Evolutionary conservation across 805 yeast genomes (phyloP).

Genomic region (Candida gorgasii): DNA sequence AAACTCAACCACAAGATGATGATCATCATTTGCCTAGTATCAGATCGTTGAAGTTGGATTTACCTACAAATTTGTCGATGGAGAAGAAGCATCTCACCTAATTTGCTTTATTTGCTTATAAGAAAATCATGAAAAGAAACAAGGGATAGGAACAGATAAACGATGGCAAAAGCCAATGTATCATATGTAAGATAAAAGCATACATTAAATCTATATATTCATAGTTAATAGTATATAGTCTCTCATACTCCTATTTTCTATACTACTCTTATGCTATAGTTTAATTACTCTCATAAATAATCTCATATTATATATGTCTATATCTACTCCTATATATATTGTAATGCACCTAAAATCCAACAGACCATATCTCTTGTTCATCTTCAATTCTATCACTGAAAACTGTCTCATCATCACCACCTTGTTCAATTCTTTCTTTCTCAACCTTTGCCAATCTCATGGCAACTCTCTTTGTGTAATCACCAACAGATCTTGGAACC

Average conservation of each 20-base stretch:
- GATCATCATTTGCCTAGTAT: conserved; percentile 44
- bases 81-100: no score
- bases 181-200: conserved; percentile 9
- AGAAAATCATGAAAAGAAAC: no score
- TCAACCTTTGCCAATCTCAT: conserved; percentile 81
- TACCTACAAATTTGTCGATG: conserved; percentile 44
- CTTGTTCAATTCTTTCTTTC: conserved; percentile 83
- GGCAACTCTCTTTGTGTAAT: conserved; percentile 91
- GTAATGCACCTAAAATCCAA: conserved; percentile 42
- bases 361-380: conserved; percentile 84
- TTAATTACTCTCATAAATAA: no score
- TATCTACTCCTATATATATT: conserved; percentile 4
- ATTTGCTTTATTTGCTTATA: no score
- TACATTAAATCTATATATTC: no score
- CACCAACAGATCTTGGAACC: conserved; percentile 75
- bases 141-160: no score
- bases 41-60: conserved; percentile 50
- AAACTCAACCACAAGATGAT: conserved; percentile 11
- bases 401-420: conserved; percentile 86
- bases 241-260: no score
- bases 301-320: neutral
- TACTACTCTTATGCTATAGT: no score
- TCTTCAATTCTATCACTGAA: conserved; percentile 85
- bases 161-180: no score
- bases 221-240: neutral